Conservation (phyloP, 2,329 filamentous ascomycete species). For the Cucurbitaria berberidis region DNA sequence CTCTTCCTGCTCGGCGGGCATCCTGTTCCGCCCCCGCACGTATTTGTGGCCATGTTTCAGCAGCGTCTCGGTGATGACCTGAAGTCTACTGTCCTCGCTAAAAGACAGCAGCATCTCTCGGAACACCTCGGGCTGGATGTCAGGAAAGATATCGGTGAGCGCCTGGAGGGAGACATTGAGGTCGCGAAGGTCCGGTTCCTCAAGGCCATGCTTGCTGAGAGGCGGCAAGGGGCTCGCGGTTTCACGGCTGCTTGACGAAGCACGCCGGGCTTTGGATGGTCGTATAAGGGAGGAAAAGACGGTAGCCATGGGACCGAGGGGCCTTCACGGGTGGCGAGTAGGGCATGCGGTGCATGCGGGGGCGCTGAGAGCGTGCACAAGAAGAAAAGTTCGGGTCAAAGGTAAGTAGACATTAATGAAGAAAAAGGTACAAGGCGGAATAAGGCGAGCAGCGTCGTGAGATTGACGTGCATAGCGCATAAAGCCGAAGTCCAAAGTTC, state of each 20-base stretch:
- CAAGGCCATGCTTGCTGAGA: conserved; percentile 34
- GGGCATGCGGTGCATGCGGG: conserved; percentile 11
- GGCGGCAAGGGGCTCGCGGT: conserved; percentile 8
- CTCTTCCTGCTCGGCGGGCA: conserved; percentile 46
- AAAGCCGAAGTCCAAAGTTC: not conserved
- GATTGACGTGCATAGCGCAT: not conserved
- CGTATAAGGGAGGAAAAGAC: conserved; percentile 47
- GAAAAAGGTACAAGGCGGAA: conserved; percentile 5
- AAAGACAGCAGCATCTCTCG: conserved; percentile 79
- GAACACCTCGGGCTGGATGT: conserved; percentile 82
- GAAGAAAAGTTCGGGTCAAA: not conserved
- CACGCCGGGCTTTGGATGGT: conserved; percentile 27
- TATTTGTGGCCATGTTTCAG: conserved; percentile 74
- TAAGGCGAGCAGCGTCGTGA: not conserved
- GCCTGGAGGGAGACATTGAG: conserved; percentile 73
- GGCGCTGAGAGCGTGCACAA: not conserved
- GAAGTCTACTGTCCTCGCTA: conserved; percentile 76
- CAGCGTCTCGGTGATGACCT: conserved; percentile 77
- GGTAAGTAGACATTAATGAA: conserved; percentile 22
- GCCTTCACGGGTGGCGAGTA: conserved; percentile 10
- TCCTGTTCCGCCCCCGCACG: conserved; percentile 68
- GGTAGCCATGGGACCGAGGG: conserved; percentile 35
- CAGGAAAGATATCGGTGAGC: conserved; percentile 75
- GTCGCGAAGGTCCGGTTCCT: conserved; percentile 68
- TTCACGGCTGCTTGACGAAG: conserved; percentile 15